Evolutionary conservation across 805 yeast species (phyloP), one percentile per base, ranked within the genome.

Genomic region (Barnettozyma vustinii): DNA sequence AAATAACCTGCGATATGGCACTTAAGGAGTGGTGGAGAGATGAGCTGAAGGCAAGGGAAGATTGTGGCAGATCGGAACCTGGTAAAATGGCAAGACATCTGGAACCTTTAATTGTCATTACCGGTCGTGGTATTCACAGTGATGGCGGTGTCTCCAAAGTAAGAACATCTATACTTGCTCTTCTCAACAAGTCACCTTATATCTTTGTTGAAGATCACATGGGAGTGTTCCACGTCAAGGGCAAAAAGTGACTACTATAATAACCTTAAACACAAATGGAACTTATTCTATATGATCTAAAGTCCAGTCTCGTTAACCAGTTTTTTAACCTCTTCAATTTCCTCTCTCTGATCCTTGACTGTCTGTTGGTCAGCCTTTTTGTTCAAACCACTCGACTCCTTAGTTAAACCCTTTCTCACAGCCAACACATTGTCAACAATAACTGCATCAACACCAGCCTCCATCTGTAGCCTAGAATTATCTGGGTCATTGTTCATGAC

Each of bases 401-500:
- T 68, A 9, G 79, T 77, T 52, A 91, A 73, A 8, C 87, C 96
- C 58, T 84, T 84, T 62, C 96, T 75, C n/a, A 91, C 95, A 0
- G 96, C 97, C 60, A 91, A 73, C 2, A 92, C 98, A 48, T 88
- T 83, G 67, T 92, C 98, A 3, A 88, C 97, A 68, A 92, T 92
- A n/a, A 92, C 97, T 0, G 99, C 99, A 72, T 92, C 98, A 12
- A 92, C 96, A 9, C 98, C 98, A 4, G 95, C 91, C 54, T 80
- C 81, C 84, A 92, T 84, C 66, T 92, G 97, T 49, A 86, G 71
- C 56, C 81, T 82, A 26, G 96, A 90, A 52, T 82, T 81, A 49
- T 80, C 89, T 0, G 97, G 96, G 33, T 80, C 81, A 59, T 92
- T 92, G 65, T 92, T 92, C 62, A 77, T 75, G 1, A 78, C 75